Base-by-base conservation (phyloP, 257 asterid genomes). In the Solanum bulbocastanum region DNA sequence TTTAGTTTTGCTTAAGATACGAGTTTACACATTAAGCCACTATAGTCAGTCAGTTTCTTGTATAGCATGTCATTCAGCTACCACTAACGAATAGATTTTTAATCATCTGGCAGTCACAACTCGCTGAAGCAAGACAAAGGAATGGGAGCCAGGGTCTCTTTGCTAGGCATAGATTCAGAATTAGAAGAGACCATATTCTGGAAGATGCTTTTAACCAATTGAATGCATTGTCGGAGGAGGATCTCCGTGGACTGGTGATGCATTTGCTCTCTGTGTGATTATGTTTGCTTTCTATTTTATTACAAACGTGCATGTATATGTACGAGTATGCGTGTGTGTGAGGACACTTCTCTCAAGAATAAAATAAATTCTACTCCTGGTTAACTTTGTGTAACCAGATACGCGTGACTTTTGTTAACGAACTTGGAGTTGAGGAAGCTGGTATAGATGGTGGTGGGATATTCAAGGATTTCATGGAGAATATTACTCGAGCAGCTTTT, bases 391-490 rank as follows among this genome's bases (percentile, higher is more conserved):
- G 46, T 88, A 82, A 88, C 82, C 94, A 97, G 99, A 97, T 97
- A 86, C 99, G 99, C 60, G 91, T 97, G 62, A 91, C 96, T 58
- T 97, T 96, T 88, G 91, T 95, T 87, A 96, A 97, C 91, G 99
- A 96, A 90, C 93, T 96, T 91, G 99, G 99, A 90, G 99, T 90
- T 22, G 99, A 97, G 95, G 99, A 97, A 93, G 98, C 99, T 83
- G 99, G 99, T 90, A 95, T 97, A 76, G 99, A 97, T 33, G 99
- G 99, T 90, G 99, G 99, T 93, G 99, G 99, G 83, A 97, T 96
- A 91, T 97, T 97, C 95, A 97, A 97, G 90, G 99, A 97, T 92
- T 97, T 97, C 91, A 97, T 97, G 99, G 99, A 97, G 90, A 95
- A 93, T 89, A 93, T 96, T 88, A 93, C 98, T 86, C 94, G 93